Percentiles rank a stretch among this genome's conserved stretches.
Conservation (phyloP, 164 flowering plant species). For the Annona squamosa region DNA sequence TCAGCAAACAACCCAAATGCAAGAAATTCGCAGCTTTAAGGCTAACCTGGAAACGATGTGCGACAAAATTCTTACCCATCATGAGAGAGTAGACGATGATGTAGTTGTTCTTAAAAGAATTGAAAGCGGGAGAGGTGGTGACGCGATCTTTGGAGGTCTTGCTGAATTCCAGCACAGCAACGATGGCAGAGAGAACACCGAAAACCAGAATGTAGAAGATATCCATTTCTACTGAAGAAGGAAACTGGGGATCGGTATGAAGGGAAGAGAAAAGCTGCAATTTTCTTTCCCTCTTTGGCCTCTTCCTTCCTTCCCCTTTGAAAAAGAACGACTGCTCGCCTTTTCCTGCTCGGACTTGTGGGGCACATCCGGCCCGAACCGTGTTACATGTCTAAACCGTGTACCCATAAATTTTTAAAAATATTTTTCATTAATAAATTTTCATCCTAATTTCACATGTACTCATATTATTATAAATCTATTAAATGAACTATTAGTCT, state of each 20-base stretch:
- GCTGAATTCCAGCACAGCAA: constrained; percentile 77
- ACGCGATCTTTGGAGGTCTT: constrained; percentile 84
- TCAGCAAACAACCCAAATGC: constrained; percentile 1
- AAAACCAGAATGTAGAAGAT: constrained; percentile 69
- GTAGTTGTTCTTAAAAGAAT: constrained; percentile 96
- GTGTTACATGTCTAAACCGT: too few relatives aligned
- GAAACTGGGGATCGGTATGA: neutral
- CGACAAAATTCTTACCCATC: constrained; percentile 66
- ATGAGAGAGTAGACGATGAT: constrained; percentile 91
- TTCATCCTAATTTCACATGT: too few relatives aligned
- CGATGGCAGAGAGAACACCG: constrained; percentile 60
- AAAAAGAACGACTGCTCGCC: too few relatives aligned
- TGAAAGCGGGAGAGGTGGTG: constrained; percentile 69
- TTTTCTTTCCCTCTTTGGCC: neutral
- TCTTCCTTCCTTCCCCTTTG: too few relatives aligned
- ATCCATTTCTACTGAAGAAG: constrained; percentile 50
- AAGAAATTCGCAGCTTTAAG: neutral
- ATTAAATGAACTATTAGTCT: too few relatives aligned
- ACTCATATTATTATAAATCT: too few relatives aligned
- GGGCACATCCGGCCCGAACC: too few relatives aligned
- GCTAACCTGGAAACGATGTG: neutral
- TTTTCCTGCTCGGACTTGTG: too few relatives aligned
- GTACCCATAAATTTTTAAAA: too few relatives aligned
- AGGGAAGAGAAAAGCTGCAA: neutral
- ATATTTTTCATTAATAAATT: too few relatives aligned